Conservation (phyloP, 73 alveolate genomes). For the Blepharisma japonicum region DNA sequence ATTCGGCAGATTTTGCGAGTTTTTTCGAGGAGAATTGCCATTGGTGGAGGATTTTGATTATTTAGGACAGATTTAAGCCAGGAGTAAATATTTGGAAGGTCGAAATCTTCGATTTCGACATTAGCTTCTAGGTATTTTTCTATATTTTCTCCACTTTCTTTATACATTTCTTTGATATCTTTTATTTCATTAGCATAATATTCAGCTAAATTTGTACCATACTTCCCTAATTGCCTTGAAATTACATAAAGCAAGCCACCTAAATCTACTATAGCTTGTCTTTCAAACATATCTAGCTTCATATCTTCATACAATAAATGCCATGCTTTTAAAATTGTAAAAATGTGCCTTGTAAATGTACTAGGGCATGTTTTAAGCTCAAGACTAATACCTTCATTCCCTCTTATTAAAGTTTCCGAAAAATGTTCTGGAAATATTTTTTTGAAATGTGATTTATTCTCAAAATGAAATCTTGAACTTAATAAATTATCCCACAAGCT, state of each 20-base stretch:
- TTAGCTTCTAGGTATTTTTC: constrained; percentile 20
- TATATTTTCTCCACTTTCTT: constrained; percentile 29
- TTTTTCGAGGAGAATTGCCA: constrained; percentile 42
- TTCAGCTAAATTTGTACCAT: constrained; percentile 41
- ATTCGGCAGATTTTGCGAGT: constrained; percentile 50
- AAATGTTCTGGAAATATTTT: background rate
- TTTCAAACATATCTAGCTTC: constrained; percentile 42
- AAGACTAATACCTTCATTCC: background rate
- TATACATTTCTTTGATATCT: background rate
- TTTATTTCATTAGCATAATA: constrained; percentile 35
- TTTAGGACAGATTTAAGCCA: background rate
- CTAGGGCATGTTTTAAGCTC: background rate
- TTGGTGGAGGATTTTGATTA: background rate
- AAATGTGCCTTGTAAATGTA: constrained; percentile 11
- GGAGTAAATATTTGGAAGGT: background rate
- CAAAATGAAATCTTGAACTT: background rate
- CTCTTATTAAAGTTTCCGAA: background rate
- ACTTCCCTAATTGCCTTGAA: constrained; percentile 29
- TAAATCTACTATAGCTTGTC: background rate
- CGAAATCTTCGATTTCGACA: background rate
- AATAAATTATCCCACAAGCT: background rate
- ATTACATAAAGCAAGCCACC: constrained; percentile 34
- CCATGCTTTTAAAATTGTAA: constrained; percentile 27
- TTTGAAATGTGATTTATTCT: background rate
- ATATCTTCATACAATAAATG: constrained; percentile 62